phyloP scores from a whole-genome alignment of 148 eudicot species.

The Chenopodium formosanum region DNA sequence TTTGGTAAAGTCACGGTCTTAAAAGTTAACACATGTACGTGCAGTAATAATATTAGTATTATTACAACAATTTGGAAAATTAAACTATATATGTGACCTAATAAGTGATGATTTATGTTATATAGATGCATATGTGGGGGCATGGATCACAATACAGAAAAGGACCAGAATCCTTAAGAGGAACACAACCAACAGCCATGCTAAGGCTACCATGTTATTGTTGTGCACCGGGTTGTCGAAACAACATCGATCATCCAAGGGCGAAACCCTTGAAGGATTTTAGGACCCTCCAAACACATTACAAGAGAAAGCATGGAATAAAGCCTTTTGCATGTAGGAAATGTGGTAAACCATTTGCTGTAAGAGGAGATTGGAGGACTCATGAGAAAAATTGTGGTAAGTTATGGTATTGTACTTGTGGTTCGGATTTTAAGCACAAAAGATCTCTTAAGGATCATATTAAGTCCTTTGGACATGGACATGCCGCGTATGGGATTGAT shows the following conservation, averaged over 20 bases:
- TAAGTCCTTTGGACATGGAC: slow-evolving; percentile 71
- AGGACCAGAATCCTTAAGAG: slow-evolving; percentile 73
- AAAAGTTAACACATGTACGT: background rate
- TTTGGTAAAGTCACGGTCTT: background rate
- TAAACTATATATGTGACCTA: background rate
- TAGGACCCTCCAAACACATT: slow-evolving; percentile 78
- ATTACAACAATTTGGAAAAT: no score
- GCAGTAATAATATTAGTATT: no score
- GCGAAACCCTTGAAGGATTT: slow-evolving; percentile 80
- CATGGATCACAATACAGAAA: slow-evolving; percentile 84
- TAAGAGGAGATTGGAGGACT: slow-evolving; percentile 80
- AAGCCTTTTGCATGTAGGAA: slow-evolving; percentile 77
- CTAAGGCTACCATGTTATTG: slow-evolving; percentile 80
- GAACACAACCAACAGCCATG: slow-evolving; percentile 84
- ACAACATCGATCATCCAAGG: slow-evolving; percentile 80
- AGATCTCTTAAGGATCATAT: slow-evolving; percentile 77
- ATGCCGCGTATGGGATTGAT: slow-evolving; percentile 64
- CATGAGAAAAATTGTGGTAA: slow-evolving; percentile 87
- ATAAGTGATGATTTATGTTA: background rate
- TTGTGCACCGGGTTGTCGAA: slow-evolving; percentile 69
- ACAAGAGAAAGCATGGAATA: slow-evolving; percentile 76
- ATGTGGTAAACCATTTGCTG: slow-evolving; percentile 77
- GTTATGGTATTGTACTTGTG: slow-evolving; percentile 79
- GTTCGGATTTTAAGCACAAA: slow-evolving; percentile 83
- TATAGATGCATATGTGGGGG: slow-evolving; percentile 91